These are phyloP conservation scores for Penicillium sclerotiorum DNA, from an alignment of 2,329 filamentous ascomycete genomes.

Conservation along the genomic window DNA sequence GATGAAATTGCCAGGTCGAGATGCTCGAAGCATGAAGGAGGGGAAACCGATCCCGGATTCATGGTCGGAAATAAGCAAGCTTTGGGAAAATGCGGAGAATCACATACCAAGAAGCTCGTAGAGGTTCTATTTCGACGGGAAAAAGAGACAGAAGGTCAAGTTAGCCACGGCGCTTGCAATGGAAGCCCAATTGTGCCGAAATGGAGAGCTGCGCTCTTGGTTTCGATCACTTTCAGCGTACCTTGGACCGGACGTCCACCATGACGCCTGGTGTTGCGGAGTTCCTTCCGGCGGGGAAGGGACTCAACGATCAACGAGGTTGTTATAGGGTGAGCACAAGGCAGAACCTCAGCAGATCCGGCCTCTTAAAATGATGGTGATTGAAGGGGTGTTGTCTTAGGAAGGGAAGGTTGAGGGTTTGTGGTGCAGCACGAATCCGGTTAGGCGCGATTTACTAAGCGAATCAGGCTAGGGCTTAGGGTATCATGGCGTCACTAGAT, in stretches of 20 bases:
- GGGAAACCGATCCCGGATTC: background rate
- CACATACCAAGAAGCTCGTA: slow-evolving; percentile 94
- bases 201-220: slow-evolving; percentile 4
- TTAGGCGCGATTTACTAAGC: slow-evolving; percentile 43
- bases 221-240: slow-evolving; percentile 34
- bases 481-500: slow-evolving; percentile 40
- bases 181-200: slow-evolving; percentile 13
- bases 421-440: slow-evolving; percentile 39
- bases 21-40: slow-evolving; percentile 2
- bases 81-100: slow-evolving; percentile 10
- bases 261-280: slow-evolving; percentile 52
- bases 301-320: slow-evolving; percentile 50
- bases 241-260: slow-evolving; percentile 57
- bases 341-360: slow-evolving; percentile 38
- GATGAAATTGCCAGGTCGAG: background rate
- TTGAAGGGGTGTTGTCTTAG: slow-evolving; percentile 28
- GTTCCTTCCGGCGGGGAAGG: slow-evolving; percentile 53
- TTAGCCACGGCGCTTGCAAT: slow-evolving; percentile 25
- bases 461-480: slow-evolving; percentile 47
- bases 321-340: slow-evolving; percentile 32
- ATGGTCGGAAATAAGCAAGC: background rate
- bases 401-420: slow-evolving; percentile 36
- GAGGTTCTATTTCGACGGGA: slow-evolving; percentile 71
- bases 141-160: slow-evolving; percentile 14
- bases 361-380: slow-evolving; percentile 31